Evolutionary conservation across 495 filamentous ascomycete genomes (phyloP), one percentile per base, ranked within the genome.

Genomic region (Penicillium bovifimosum): DNA sequence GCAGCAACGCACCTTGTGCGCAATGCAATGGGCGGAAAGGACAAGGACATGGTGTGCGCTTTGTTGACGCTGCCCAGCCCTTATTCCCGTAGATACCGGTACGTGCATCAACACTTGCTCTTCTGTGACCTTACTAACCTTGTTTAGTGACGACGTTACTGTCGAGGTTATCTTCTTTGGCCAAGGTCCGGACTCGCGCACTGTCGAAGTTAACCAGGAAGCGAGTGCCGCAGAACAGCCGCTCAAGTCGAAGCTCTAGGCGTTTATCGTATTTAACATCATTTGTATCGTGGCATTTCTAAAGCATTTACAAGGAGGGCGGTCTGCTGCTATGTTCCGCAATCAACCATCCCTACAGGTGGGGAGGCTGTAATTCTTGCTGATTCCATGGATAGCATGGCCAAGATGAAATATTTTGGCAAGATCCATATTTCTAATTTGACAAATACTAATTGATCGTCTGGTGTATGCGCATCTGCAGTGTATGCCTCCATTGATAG

Each of bases 131-230:
- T 31, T 26, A 28, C 54, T 64, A 62, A 64, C 36, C 39, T 2
- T 47, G 18, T 24, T 13, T 56, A 89, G 88, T 50, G 93, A 98
- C 65, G 93, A 98, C 69, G 75, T 98, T 40, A 98, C 93, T 0
- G 95, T 98, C 24, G 91, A 98, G 71, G 93, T 98, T 36, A 95
- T 98, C 64, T 98, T 98, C 80, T 98, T 98, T 62, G 93, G 93
- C 34, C 80, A 95, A 38, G 81, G 85, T 18, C 60, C 69, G n/a
- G 80, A 88, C 51, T 82, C 76, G 54, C 88, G 90, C 17, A 83
- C 86, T 48, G 83, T 98, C 4, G 77, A 85, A 5, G 66, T 92
- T 31, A 97, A 96, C 70, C 71, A 83, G 58, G 93, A 96, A 62
- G 93, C 92, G 3, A 95, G 84, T 48, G 89, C 87, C 29, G 63